A percentile compares a stretch with the other conserved stretches of the same genome.
These are phyloP conservation scores for Miscanthus lutarioriparius DNA, from an alignment of 176 grass and related monocot genomes.

Conservation along the genomic window DNA sequence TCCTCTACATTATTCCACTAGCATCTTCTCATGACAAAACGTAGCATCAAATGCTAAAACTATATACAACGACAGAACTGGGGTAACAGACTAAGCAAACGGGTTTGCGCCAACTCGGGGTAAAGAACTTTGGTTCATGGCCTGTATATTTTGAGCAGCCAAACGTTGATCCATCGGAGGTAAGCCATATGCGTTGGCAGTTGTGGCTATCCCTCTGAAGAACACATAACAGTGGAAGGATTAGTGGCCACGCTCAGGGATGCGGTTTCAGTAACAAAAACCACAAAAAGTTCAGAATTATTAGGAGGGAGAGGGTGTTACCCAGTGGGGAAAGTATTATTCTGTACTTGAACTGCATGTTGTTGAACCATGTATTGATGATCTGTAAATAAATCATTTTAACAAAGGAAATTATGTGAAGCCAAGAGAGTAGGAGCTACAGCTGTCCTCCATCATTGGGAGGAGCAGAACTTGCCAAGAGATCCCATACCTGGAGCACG, in stretches of 20 bases:
- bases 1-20: background rate
- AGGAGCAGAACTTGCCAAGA: conserved; percentile 27
- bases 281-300: background rate
- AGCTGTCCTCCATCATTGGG: conserved; percentile 20
- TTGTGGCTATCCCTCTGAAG: conserved; percentile 27
- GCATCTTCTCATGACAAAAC: background rate
- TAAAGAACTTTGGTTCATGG: conserved; percentile 26
- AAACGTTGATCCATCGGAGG: conserved; percentile 31
- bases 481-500: conserved; percentile 8
- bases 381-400: conserved; percentile 30
- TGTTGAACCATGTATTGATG: conserved; percentile 44
- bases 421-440: conserved; percentile 35
- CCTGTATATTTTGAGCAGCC: conserved; percentile 39
- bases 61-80: background rate
- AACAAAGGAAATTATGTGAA: conserved; percentile 19
- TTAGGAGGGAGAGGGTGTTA: conserved; percentile 31
- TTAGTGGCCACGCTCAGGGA: background rate
- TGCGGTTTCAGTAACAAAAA: background rate
- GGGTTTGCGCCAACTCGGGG: conserved; percentile 56
- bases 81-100: conserved; percentile 42
- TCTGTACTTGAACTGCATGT: conserved; percentile 32
- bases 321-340: conserved; percentile 34
- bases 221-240: background rate
- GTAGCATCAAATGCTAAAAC: background rate
- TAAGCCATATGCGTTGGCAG: conserved; percentile 32